phyloP scores from a whole-genome alignment of 352 stramenopile species.

The Globisporangium camurandrum region DNA sequence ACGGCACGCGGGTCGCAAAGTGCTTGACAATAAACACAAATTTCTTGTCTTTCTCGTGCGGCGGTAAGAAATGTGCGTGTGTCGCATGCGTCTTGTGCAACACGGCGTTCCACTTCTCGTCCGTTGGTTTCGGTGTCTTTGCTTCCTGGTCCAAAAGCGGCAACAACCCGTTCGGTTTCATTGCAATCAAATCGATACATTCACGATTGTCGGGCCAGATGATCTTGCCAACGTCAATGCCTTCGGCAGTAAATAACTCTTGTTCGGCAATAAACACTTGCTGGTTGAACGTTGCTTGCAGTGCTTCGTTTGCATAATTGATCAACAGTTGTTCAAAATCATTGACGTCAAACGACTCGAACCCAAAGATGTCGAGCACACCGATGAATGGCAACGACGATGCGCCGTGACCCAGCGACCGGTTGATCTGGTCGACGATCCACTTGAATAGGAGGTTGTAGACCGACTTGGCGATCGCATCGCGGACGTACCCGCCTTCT shows the following conservation, averaged over 20 bases:
- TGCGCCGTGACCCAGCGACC: slow-evolving; percentile 69
- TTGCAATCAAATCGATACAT: slow-evolving; percentile 79
- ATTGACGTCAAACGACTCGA: slow-evolving; percentile 94
- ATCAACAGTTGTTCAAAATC: slow-evolving; percentile 88
- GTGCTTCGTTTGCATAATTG: slow-evolving; percentile 86
- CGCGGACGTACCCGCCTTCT: slow-evolving; percentile 77
- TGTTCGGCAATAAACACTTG: slow-evolving; percentile 86
- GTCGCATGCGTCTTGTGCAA: slow-evolving; percentile 73
- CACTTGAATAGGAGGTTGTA: slow-evolving; percentile 89
- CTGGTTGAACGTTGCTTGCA: slow-evolving; percentile 88
- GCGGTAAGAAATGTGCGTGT: slow-evolving; percentile 64
- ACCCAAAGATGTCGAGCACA: slow-evolving; percentile 97
- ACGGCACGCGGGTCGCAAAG: slow-evolving; percentile 93
- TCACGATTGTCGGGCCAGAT: slow-evolving; percentile 78
- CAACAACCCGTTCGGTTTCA: slow-evolving; percentile 77
- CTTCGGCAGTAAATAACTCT: slow-evolving; percentile 71
- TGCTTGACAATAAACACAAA: slow-evolving; percentile 95
- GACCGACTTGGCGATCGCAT: slow-evolving; percentile 92
- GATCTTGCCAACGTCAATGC: slow-evolving; percentile 80
- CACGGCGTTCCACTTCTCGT: slow-evolving; percentile 82
- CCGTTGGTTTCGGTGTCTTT: slow-evolving; percentile 68
- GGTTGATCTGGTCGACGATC: slow-evolving; percentile 80
- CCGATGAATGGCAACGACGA: slow-evolving; percentile 84
- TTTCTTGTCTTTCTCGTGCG: slow-evolving; percentile 86
- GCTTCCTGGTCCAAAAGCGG: slow-evolving; percentile 75